phyloP scores from a whole-genome alignment of 805 yeast genomes.

The Starmerella lactis-condensi region DNA sequence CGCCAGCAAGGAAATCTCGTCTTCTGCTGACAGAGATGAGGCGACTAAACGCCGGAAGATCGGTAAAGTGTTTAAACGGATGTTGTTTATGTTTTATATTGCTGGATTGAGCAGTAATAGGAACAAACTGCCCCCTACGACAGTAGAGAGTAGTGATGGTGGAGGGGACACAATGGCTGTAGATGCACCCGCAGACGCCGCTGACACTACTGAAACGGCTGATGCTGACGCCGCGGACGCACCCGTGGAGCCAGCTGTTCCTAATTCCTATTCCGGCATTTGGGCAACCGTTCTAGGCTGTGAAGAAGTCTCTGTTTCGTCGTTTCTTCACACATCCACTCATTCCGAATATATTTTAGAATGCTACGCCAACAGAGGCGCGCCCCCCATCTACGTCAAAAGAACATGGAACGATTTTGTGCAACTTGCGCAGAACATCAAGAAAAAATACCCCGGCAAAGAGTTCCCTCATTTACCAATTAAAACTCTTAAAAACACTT shows the following conservation, averaged over 20 bases:
- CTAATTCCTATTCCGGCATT: slow-evolving; percentile 34
- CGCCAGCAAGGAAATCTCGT: slow-evolving; percentile 50
- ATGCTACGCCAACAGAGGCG: slow-evolving; percentile 17
- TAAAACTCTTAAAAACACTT: slow-evolving; percentile 23
- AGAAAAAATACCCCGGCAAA: slow-evolving; percentile 46
- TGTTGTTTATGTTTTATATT: slow-evolving; percentile 50
- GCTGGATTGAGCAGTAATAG: slow-evolving; percentile 49
- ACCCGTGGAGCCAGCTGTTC: slow-evolving; percentile 1
- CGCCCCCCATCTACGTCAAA: slow-evolving; percentile 30
- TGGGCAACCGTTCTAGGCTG: slow-evolving; percentile 57
- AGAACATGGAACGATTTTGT: slow-evolving; percentile 55
- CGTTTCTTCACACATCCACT: slow-evolving; percentile 17
- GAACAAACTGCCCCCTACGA: slow-evolving; percentile 24
- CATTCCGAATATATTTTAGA: slow-evolving; percentile 20
- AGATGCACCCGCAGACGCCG: not conserved
- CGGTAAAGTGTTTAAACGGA: slow-evolving; percentile 40
- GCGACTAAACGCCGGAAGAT: slow-evolving; percentile 51
- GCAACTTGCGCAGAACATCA: slow-evolving; percentile 33
- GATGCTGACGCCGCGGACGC: slow-evolving; percentile 7
- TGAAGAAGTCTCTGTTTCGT: slow-evolving; percentile 20
- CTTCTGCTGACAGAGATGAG: slow-evolving; percentile 57
- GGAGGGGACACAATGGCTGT: not conserved
- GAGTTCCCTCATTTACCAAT: slow-evolving; percentile 41
- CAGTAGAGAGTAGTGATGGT: not conserved
- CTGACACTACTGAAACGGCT: not conserved